phyloP scores from a whole-genome alignment of 805 yeast genomes.

The Wickerhamiella alocasiicola region DNA sequence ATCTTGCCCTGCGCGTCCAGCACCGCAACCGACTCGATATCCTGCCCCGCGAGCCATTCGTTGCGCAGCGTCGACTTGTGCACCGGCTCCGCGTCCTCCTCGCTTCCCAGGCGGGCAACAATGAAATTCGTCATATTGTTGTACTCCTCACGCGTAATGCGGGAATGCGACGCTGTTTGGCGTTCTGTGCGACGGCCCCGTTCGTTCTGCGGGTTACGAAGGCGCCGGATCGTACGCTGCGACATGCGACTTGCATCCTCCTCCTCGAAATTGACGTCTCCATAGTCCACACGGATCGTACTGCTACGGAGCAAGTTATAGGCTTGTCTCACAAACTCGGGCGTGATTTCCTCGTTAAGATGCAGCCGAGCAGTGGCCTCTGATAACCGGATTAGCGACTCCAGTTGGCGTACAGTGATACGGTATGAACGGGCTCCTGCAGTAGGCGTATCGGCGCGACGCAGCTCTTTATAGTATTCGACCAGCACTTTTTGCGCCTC shows the following conservation, averaged over 20 bases:
- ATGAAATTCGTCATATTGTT: constrained; percentile 70
- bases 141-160: constrained; percentile 77
- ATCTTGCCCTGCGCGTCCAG: constrained; percentile 57
- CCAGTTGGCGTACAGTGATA: constrained; percentile 94
- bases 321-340: constrained; percentile 84
- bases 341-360: constrained; percentile 77
- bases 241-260: constrained; percentile 32
- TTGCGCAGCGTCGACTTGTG: constrained; percentile 59
- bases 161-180: constrained; percentile 20
- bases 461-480: constrained; percentile 65
- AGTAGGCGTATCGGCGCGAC: constrained; percentile 87
- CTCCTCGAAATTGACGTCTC: constrained; percentile 79
- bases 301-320: constrained; percentile 80
- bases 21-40: constrained; percentile 55
- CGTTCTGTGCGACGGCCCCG: background rate
- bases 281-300: constrained; percentile 86
- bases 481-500: constrained; percentile 71
- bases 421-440: constrained; percentile 69
- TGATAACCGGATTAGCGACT: constrained; percentile 79
- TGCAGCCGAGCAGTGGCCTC: constrained; percentile 97
- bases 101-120: constrained; percentile 43
- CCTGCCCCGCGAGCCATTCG: constrained; percentile 67
- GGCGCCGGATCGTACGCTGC: constrained; percentile 19
- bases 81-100: constrained; percentile 42
- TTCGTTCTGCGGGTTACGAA: constrained; percentile 12